These are phyloP conservation scores for Pseudozyma hubeiensis DNA, from an alignment of 1,284 basidiomycete species.

Conservation along the genomic window DNA sequence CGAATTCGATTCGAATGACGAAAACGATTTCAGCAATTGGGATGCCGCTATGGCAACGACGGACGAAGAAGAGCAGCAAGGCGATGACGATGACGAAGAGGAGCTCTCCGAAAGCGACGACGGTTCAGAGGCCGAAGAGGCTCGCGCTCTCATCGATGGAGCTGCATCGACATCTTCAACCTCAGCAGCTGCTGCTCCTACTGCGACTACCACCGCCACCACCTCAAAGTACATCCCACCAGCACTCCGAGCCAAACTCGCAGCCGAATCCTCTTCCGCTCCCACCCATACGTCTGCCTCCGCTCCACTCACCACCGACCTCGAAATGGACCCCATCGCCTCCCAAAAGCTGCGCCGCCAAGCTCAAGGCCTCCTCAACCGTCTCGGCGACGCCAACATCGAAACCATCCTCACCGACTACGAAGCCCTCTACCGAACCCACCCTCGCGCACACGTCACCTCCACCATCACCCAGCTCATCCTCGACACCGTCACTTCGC, in stretches of 20 bases:
- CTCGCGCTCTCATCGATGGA: conserved; percentile 22
- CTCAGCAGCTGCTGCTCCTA: background rate
- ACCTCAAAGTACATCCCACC: conserved; percentile 72
- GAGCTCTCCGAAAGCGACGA: conserved; percentile 12
- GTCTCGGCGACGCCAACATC: conserved; percentile 89
- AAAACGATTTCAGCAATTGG: conserved; percentile 51
- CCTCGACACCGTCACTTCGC: conserved; percentile 83
- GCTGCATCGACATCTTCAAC: conserved; percentile 1
- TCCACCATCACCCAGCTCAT: conserved; percentile 82
- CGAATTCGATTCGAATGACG: conserved; percentile 47
- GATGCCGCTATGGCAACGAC: conserved; percentile 54
- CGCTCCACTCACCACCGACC: conserved; percentile 1
- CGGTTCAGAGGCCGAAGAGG: conserved; percentile 42
- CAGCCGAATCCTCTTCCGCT: conserved; percentile 41
- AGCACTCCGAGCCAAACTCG: conserved; percentile 70
- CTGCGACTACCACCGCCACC: conserved; percentile 27
- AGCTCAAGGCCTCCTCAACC: conserved; percentile 87
- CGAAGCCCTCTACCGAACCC: conserved; percentile 81
- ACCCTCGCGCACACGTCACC: conserved; percentile 87
- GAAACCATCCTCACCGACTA: conserved; percentile 81
- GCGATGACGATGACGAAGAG: conserved; percentile 11
- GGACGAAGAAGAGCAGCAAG: conserved; percentile 32
- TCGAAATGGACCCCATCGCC: conserved; percentile 61
- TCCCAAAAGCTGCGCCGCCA: conserved; percentile 79
- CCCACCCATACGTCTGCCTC: background rate